Evolutionary conservation across 2,329 filamentous ascomycete genomes (phyloP), one percentile per base, ranked within the genome.

Genomic region (Blumeriella jaapii): DNA sequence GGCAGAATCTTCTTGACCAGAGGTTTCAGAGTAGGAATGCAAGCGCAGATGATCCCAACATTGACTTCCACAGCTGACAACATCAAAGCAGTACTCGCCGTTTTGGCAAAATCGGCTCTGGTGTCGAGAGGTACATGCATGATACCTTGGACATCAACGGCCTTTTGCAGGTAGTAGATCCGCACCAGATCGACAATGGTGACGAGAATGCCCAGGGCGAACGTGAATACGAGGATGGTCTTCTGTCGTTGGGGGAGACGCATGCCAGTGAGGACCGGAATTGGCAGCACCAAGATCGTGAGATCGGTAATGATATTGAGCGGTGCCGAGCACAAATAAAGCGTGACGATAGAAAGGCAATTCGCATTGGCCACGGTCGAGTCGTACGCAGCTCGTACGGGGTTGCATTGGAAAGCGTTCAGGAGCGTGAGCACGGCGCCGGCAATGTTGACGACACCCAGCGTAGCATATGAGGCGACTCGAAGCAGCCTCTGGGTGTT

Each of bases 41-140:
- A 94, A 26, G 82, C 87, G 53, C 84, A 93, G 45, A 86, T 79
- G 48, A 95, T 86, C 12, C 85, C 87, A 1, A 93, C 67, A 46
- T 93, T 91, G 52, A 94, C 85, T 57, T 95, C 87, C 35, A 95
- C 76, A 9, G 80, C 82, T 11, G 82, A 89, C 89, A 87, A 96
- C 82, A 94, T 89, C 53, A 93, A 79, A 0, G 84, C 83, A 4
- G 86, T 61, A 1, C 83, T 84, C 1, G 83, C 82, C 53, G 89
- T 86, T 77, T 74, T 83, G 36, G 69, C 61, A 49, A 75, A 76
- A 39, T 74, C 63, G 2, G 57, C 50, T 27, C 66, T 65, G 27
- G 62, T 63, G 6, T 70, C 71, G 34, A 75, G 29, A 27, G 32
- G 30, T 8, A 36, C 23, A 2, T 39, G 29, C 1, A 22, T 23